Percentiles rank a stretch among this genome's conserved stretches.
phyloP scores from a whole-genome alignment of 768 basidiomycete genomes.

The Boletus edulis region DNA sequence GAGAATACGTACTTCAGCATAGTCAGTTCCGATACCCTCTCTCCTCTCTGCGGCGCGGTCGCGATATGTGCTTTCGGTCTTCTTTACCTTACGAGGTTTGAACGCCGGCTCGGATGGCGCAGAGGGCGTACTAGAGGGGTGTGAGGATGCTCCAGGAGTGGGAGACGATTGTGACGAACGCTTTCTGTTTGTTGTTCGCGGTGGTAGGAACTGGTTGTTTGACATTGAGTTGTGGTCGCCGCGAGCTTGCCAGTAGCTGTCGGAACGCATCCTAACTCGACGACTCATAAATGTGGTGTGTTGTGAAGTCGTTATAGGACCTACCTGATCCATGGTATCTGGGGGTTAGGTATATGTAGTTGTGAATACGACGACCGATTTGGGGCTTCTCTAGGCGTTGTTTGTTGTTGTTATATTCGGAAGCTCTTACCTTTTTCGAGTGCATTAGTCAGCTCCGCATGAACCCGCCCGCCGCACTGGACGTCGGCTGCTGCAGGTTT shows the following conservation, averaged over 20 bases:
- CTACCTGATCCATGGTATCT: conserved; percentile 30
- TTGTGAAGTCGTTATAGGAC: background rate
- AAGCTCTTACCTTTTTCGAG: conserved; percentile 17
- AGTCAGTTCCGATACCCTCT: conserved; percentile 65
- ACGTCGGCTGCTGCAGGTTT: background rate
- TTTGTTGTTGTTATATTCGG: conserved; percentile 28
- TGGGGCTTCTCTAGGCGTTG: conserved; percentile 15
- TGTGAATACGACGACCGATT: background rate
- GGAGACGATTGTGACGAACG: conserved; percentile 9
- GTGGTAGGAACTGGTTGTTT: conserved; percentile 3
- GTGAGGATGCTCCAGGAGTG: background rate
- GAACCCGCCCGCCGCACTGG: no score
- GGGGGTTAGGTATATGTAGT: background rate
- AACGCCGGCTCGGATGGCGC: conserved; percentile 62
- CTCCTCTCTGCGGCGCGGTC: conserved; percentile 77
- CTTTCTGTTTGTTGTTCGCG: conserved; percentile 6
- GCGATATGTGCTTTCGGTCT: conserved; percentile 56
- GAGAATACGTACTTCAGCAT: conserved; percentile 53
- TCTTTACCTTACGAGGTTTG: conserved; percentile 80
- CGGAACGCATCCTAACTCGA: conserved; percentile 57
- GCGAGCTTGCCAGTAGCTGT: conserved; percentile 41
- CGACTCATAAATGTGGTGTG: background rate
- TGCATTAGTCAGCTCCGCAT: conserved; percentile 6
- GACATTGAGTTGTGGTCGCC: conserved; percentile 15
- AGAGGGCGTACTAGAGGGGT: conserved; percentile 41